A percentile compares a stretch with the other conserved stretches of the same genome.
These are phyloP conservation scores for Hypoxylon sp. DNA, from an alignment of 2,329 filamentous ascomycete species.

Conservation along the genomic window DNA sequence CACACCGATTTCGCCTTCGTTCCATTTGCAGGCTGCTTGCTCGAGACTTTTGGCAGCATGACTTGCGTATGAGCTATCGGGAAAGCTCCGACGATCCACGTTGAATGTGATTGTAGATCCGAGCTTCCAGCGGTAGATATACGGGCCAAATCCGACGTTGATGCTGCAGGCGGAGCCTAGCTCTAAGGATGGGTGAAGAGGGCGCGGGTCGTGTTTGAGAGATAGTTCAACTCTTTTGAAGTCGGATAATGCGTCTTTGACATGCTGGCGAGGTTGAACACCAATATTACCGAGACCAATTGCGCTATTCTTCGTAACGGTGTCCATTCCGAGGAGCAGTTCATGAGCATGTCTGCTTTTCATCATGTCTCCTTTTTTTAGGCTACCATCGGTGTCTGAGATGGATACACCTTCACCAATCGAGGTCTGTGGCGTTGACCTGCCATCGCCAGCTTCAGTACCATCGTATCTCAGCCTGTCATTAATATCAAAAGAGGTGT, in stretches of 20 bases:
- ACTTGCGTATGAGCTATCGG: background rate
- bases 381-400: background rate
- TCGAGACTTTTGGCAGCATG: slow-evolving; percentile 3
- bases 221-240: background rate
- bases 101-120: slow-evolving; percentile 13
- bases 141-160: background rate
- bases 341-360: background rate
- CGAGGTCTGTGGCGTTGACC: slow-evolving; percentile 2
- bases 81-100: slow-evolving; percentile 5
- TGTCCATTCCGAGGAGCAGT: too few relatives aligned
- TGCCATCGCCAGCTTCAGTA: background rate
- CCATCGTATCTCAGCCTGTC: background rate
- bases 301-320: background rate
- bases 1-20: background rate
- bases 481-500: background rate
- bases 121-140: slow-evolving; percentile 12
- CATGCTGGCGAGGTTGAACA: background rate
- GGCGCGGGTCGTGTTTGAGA: background rate
- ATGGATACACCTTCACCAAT: background rate
- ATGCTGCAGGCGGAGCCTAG: slow-evolving; percentile 4
- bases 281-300: slow-evolving; percentile 1
- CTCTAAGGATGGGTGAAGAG: background rate
- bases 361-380: background rate
- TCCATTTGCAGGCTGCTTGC: slow-evolving; percentile 7
- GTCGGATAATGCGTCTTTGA: background rate